Conservation (phyloP, 2,329 filamentous ascomycete genomes). For the Scolecobasidium constrictum region DNA sequence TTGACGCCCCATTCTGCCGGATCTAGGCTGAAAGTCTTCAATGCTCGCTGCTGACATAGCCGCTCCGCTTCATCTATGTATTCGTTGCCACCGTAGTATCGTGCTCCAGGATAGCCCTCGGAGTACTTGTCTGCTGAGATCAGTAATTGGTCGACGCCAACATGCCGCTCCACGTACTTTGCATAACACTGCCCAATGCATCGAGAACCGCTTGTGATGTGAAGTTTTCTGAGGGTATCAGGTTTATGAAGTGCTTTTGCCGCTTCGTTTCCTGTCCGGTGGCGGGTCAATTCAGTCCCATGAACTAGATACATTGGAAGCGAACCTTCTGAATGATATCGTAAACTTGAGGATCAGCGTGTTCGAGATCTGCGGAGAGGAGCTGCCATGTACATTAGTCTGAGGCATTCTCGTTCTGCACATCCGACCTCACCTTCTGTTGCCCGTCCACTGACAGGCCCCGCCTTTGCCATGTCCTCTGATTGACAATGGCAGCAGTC, state of each 20-base stretch:
- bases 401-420: not conserved
- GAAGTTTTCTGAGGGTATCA: constrained; percentile 99
- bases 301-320: not conserved
- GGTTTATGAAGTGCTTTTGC: constrained; percentile 97
- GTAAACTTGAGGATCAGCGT: constrained; percentile 78
- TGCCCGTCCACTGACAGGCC: constrained; percentile 26
- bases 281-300: not conserved
- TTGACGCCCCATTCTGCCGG: constrained; percentile 94
- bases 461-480: constrained; percentile 31
- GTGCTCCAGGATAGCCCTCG: constrained; percentile 92
- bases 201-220: constrained; percentile 97
- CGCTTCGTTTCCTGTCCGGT: constrained; percentile 70
- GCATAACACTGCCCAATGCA: constrained; percentile 59
- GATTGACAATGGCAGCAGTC: constrained; percentile 18
- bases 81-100: constrained; percentile 99
- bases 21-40: constrained; percentile 82
- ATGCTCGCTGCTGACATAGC: constrained; percentile 87
- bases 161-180: no score
- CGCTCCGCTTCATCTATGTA: constrained; percentile 95
- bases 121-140: constrained; percentile 98
- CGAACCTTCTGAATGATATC: constrained; percentile 82
- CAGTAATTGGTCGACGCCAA: no score
- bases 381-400: constrained; percentile 41
- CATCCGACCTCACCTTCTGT: constrained; percentile 25
- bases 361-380: constrained; percentile 65